A percentile compares a stretch with the other conserved stretches of the same genome.
These are phyloP conservation scores for Zygotorulaspora chibaensis DNA, from an alignment of 805 yeast genomes.

Conservation along the genomic window DNA sequence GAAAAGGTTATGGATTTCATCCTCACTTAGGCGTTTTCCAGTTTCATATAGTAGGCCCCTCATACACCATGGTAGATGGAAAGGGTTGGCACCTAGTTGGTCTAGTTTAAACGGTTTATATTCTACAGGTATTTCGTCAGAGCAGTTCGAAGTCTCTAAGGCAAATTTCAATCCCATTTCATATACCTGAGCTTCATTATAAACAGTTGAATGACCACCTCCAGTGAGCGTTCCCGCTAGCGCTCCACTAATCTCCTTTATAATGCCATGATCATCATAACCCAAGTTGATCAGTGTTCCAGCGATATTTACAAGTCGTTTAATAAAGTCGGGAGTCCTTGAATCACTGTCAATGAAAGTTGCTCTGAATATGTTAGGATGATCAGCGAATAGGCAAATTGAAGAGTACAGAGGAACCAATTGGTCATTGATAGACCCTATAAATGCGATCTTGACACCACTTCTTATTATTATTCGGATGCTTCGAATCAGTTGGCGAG, in stretches of 20 bases:
- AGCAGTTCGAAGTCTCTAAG: slow-evolving; percentile 64
- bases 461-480: slow-evolving; percentile 58
- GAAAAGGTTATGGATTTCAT: slow-evolving; percentile 57
- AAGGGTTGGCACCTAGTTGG: slow-evolving; percentile 72
- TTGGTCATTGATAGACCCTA: slow-evolving; percentile 92
- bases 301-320: slow-evolving; percentile 67
- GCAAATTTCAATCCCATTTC: slow-evolving; percentile 71
- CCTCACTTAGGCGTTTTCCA: slow-evolving; percentile 46
- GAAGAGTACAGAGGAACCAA: slow-evolving; percentile 90
- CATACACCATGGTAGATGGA: slow-evolving; percentile 87
- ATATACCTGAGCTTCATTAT: slow-evolving; percentile 81
- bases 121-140: slow-evolving; percentile 38
- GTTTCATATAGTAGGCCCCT: slow-evolving; percentile 74
- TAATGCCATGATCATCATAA: slow-evolving; percentile 75
- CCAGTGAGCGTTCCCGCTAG: slow-evolving; percentile 91
- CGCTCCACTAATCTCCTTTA: slow-evolving; percentile 74
- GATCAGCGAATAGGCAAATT: slow-evolving; percentile 71
- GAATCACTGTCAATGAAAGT: slow-evolving; percentile 84
- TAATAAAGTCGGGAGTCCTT: slow-evolving; percentile 73
- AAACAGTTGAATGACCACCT: slow-evolving; percentile 89
- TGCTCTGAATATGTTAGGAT: slow-evolving; percentile 86
- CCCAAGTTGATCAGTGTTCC: slow-evolving; percentile 74
- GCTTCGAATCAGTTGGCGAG: slow-evolving; percentile 64
- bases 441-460: slow-evolving; percentile 73
- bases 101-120: slow-evolving; percentile 53